Base-by-base conservation (phyloP, 2,329 filamentous ascomycete genomes). In the Curvularia verruculosa region DNA sequence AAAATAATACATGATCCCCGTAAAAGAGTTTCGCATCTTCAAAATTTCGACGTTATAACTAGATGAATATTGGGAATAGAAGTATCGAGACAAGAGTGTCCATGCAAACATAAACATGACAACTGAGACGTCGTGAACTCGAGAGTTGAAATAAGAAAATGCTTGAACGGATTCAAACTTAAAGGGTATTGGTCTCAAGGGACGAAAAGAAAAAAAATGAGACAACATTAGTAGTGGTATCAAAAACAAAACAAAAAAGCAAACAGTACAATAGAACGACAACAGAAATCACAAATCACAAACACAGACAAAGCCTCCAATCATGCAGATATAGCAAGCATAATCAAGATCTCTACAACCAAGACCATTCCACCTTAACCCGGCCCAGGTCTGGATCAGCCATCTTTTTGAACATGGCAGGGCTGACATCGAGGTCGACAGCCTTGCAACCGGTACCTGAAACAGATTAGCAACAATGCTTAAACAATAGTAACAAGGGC, bases 371-470 rank as follows among this genome's bases (percentile, higher is more conserved):
- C 40, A 83, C 77, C 3, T 59, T 59, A 5, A 84, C 82, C 47
- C 82, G 75, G 0, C 83, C 83, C 29, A 78, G 68, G 36, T 75
- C 79, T 9, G 77, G 63, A 52, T 80, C 69, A 1, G 82, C 82
- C 46, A 84, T 68, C 48, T 79, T 73, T 23, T 77, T 67, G 64
- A 84, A 84, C 40, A 81, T 80, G 13, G 77, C 68, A 24, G 77
- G 75, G 10, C 79, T 82, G 7, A 83, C 80, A 69, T 84, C 82
- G 13, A 84, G 71, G 65, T 84, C 82, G 23, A 75, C 79, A 6
- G 77, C 74, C 56, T 75, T 60, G 61, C 82, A 84, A 1, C 80
- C 82, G 10, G 76, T 76, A 55, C 79, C 79, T 81, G 13, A 13
- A 26, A n/a, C 5, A 2, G 0, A 52, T 73, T 50, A 75, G 65